Evolutionary conservation across 306 rosid genomes (phyloP), one percentile per base, ranked within the genome.

Genomic region (Canavalia gladiata): DNA sequence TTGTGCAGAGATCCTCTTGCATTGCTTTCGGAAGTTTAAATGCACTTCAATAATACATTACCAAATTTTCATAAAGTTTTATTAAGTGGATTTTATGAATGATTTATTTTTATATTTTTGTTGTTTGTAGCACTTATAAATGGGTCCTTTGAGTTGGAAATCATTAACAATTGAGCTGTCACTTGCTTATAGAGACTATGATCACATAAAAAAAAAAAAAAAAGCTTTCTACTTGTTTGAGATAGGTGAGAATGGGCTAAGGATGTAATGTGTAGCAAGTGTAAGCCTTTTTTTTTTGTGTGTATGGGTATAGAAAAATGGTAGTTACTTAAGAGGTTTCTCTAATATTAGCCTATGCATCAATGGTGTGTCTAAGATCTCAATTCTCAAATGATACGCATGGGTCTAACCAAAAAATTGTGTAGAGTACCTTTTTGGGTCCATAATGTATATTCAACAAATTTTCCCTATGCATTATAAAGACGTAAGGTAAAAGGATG

Each of bases 1-100:
- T 71, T 37, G 50, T 8, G 63, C 46, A 71, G 52, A 80, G 25
- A 18, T 18, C 25, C 35, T 52, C 51, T 59, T 59, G 47, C 34
- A 11, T 62, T 58, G 29, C 60, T 68, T 43, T 68, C 41, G 59
- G 45, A 52, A 55, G 50, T 45, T 8, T 57, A 43, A 12, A 6
- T 66, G 8, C 37, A 34, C 41, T 76, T 50, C 63, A 64, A 64
- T 51, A 37, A 3, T n/a, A 72, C n/a, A 10, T 2, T 65, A 9
- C 25, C 18, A 1, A 34, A 8, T 4, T 39, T 37, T n/a, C 3
- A 18, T 33, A 2, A 29, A 58, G 29, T 33, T 8, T 58, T 10
- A 37, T 58, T 1, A 8, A 12, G 43, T 60, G 67, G 67, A 31
- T 68, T 11, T 10, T 69, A 30, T 50, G 29, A 42, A 41, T 41